phyloP scores from a whole-genome alignment of 2,329 filamentous ascomycete species.

The Fusarium humuli region DNA sequence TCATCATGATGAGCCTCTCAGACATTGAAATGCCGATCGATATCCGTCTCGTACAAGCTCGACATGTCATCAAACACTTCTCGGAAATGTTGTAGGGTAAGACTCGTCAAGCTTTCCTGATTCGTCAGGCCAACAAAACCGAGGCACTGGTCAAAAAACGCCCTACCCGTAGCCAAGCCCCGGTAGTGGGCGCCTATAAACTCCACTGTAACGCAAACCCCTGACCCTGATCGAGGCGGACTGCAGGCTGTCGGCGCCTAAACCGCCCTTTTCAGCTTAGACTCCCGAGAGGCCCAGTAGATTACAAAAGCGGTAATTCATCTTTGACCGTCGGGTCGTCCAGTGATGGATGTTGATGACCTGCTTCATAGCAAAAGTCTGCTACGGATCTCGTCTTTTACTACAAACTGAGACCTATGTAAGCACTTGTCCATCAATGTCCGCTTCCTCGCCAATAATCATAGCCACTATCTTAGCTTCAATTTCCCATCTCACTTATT shows the following conservation, averaged over 20 bases:
- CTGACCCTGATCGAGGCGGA: constrained; percentile 4
- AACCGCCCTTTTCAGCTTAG: not conserved
- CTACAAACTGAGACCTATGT: not conserved
- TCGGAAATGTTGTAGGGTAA: not conserved
- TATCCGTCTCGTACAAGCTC: not conserved
- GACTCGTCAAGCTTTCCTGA: not conserved
- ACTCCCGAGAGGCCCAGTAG: not conserved
- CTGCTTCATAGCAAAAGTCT: not conserved
- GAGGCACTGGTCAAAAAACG: constrained; percentile 1
- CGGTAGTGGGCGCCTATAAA: not conserved
- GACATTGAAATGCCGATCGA: not conserved
- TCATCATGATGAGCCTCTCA: not conserved
- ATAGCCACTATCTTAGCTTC: constrained; percentile 1
- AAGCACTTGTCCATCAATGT: not conserved
- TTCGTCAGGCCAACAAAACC: not conserved
- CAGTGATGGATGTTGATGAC: not conserved
- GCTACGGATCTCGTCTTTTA: not conserved
- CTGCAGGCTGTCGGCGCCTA: not conserved
- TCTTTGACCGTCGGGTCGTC: not conserved
- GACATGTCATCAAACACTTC: not conserved
- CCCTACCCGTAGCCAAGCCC: constrained; percentile 22
- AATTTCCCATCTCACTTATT: constrained; percentile 3
- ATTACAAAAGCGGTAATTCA: not conserved
- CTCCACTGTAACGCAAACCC: not conserved
- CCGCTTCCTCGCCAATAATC: not conserved